phyloP scores from a whole-genome alignment of 176 grass and related monocot genomes.

The Tuctoria greenei region DNA sequence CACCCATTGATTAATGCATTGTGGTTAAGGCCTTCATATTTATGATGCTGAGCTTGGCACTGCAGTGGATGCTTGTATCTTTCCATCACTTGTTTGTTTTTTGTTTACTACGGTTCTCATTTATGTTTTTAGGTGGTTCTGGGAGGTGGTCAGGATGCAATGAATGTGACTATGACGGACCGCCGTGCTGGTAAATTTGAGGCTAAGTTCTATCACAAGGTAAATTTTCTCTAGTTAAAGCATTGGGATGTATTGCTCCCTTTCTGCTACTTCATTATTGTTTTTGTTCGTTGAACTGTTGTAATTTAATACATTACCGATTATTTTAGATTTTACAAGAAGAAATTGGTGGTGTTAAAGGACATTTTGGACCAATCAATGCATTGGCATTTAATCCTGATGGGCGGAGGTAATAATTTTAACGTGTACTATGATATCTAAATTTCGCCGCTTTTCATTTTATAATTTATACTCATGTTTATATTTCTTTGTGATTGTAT shows the following conservation, averaged over 20 bases:
- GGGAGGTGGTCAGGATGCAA: constrained; percentile 78
- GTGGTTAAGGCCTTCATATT: not conserved
- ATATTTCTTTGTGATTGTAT: constrained; percentile 15
- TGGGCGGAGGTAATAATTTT: constrained; percentile 68
- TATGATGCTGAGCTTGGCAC: not conserved
- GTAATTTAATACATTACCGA: not conserved
- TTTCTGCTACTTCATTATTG: not conserved
- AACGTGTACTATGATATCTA: not conserved
- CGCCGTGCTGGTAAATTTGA: constrained; percentile 87
- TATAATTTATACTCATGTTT: not conserved
- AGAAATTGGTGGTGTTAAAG: constrained; percentile 97
- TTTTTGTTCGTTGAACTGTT: not conserved
- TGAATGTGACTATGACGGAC: constrained; percentile 81
- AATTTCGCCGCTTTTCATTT: not conserved
- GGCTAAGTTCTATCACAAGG: constrained; percentile 92
- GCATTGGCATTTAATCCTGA: constrained; percentile 90
- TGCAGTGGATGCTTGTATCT: not conserved
- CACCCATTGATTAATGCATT: not conserved
- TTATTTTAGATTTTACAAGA: constrained; percentile 77
- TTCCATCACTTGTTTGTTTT: not conserved
- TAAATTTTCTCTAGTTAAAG: not conserved
- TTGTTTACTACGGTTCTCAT: not conserved
- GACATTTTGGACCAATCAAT: constrained; percentile 92
- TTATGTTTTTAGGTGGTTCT: constrained; percentile 71
- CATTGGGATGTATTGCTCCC: not conserved